Evolutionary conservation across 2,329 filamentous ascomycete species (phyloP).

Genomic region (Apiospora kogelbergensis): DNA sequence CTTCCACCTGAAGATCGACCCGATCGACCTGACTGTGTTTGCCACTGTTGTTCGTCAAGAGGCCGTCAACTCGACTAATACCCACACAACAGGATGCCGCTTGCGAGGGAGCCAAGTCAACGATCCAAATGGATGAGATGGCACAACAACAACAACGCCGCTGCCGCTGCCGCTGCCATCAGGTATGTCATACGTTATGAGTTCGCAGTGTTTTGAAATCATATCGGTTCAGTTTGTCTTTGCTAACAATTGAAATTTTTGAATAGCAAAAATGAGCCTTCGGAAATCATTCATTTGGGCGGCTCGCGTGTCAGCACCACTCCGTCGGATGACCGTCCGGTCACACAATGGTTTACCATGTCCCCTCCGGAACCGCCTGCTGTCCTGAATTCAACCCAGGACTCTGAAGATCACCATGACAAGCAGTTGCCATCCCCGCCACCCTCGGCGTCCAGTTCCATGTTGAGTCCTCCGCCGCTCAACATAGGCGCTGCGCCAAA

Average conservation of each 20-base stretch:
- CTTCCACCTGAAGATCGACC: not conserved
- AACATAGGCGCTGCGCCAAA: not conserved
- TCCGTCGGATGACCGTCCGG: not conserved
- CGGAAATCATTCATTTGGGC: slow-evolving; percentile 16
- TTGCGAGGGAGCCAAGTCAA: slow-evolving; percentile 14
- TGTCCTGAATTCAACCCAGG: not conserved
- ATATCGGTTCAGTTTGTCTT: not conserved
- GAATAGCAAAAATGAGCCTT: slow-evolving; percentile 4
- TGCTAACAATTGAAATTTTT: not conserved
- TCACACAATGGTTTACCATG: slow-evolving; percentile 9
- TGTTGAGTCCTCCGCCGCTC: slow-evolving; percentile 9
- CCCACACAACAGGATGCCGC: slow-evolving; percentile 10
- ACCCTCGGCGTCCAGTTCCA: not conserved
- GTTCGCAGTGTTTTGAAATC: not conserved
- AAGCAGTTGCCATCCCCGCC: not conserved
- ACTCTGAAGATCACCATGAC: not conserved
- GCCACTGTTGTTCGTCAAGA: not conserved
- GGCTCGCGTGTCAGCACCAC: slow-evolving; percentile 10
- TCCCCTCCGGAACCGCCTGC: not conserved
- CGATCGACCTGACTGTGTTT: not conserved
- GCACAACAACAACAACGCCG: slow-evolving; percentile 11
- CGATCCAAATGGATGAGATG: slow-evolving; percentile 15
- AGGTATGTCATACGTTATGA: not conserved
- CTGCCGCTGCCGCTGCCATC: not conserved
- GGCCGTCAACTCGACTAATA: not conserved